A percentile compares a stretch with the other conserved stretches of the same genome.
Evolutionary conservation across 1,284 basidiomycete species (phyloP).

Genomic region (Boletus sp.): DNA sequence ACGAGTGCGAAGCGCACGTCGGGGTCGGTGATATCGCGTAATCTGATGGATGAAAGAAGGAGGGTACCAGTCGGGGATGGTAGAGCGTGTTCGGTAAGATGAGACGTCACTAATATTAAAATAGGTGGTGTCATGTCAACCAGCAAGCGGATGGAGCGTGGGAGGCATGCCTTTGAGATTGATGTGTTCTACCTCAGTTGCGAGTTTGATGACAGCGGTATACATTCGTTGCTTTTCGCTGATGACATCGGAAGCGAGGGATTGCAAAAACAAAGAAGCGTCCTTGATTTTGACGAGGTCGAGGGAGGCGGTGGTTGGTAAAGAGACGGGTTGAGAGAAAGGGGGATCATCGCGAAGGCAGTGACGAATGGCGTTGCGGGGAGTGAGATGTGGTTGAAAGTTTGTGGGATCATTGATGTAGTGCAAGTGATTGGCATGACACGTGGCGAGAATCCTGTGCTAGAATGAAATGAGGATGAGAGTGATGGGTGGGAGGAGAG

Average conservation of each 20-base stretch:
- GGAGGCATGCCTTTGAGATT: conserved; percentile 33
- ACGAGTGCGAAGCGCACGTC: conserved; percentile 48
- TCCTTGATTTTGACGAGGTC: conserved; percentile 35
- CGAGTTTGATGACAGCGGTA: conserved; percentile 35
- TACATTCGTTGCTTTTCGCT: conserved; percentile 38
- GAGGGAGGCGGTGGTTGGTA: conserved; percentile 32
- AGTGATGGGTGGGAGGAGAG: not conserved
- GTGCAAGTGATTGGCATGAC: conserved; percentile 54
- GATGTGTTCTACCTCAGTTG: conserved; percentile 34
- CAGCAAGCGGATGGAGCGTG: conserved; percentile 12
- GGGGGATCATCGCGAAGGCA: conserved; percentile 28
- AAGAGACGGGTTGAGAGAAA: conserved; percentile 11
- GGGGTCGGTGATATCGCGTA: conserved; percentile 38
- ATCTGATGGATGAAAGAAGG: conserved; percentile 39
- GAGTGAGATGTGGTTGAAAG: conserved; percentile 64
- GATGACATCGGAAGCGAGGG: conserved; percentile 29
- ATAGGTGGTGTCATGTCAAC: conserved; percentile 10
- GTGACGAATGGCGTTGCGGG: conserved; percentile 67
- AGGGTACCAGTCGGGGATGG: conserved; percentile 54
- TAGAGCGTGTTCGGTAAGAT: conserved; percentile 36
- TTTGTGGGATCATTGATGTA: conserved; percentile 71
- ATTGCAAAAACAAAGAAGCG: conserved; percentile 28
- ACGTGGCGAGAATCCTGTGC: conserved; percentile 75
- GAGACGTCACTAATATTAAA: conserved; percentile 35
- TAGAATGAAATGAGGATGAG: conserved; percentile 29